Percentiles rank a stretch among this genome's conserved stretches.
Evolutionary conservation across 1,284 basidiomycete species (phyloP).

Genomic region (Leccinum solheimii): DNA sequence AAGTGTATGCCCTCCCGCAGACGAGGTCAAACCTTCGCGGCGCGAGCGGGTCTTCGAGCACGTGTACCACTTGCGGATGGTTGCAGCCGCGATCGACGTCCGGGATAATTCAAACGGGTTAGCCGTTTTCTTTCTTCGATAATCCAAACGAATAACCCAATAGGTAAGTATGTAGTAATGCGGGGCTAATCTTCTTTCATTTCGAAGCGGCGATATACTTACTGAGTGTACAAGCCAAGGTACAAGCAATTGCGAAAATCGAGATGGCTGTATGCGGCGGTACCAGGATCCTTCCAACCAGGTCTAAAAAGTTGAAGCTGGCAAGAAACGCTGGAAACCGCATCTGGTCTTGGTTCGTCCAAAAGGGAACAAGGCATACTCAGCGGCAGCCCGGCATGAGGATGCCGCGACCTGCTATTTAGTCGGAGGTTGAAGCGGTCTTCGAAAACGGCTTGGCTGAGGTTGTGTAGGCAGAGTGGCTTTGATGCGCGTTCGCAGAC

Average conservation of each 20-base stretch:
- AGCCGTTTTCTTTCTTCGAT: background rate
- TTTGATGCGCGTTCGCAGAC: constrained; percentile 35
- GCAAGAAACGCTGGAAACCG: background rate
- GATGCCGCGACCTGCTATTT: constrained; percentile 14
- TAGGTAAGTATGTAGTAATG: background rate
- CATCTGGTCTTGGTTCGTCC: background rate
- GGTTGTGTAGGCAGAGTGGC: constrained; percentile 38
- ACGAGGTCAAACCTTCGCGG: background rate
- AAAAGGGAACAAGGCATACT: constrained; percentile 1
- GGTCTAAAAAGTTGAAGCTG: background rate
- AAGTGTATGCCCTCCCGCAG: background rate
- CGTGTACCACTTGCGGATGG: background rate
- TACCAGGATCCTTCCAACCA: background rate
- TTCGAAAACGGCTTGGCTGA: constrained; percentile 27
- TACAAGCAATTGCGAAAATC: background rate
- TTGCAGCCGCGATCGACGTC: background rate
- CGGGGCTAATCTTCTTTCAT: constrained; percentile 18
- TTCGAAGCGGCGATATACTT: constrained; percentile 13
- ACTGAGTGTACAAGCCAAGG: no score
- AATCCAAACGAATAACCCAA: background rate
- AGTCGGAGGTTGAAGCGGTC: constrained; percentile 31
- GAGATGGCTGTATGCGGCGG: background rate
- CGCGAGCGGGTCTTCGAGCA: background rate
- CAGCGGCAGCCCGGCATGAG: constrained; percentile 21
- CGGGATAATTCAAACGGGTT: background rate